Conservation (phyloP, 1,139 yeast species). For the Nadsonia starkeyi-henricii region DNA sequence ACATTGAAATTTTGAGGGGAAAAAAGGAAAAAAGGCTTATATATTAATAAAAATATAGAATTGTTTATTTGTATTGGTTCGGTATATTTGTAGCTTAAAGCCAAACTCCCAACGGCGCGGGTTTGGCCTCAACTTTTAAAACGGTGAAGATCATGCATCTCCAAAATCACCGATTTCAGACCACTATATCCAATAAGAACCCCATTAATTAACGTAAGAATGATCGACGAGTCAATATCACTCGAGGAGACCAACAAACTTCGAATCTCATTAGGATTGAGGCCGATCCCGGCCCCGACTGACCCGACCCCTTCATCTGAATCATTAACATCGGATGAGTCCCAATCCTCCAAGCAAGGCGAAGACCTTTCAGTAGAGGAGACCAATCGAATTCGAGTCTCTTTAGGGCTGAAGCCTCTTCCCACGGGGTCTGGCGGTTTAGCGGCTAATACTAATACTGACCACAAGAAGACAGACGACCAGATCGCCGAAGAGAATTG, state of each 20-base stretch:
- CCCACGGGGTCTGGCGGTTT: slow-evolving; percentile 10
- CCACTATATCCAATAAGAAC: too few species aligned
- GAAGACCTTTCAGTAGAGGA: slow-evolving; percentile 20
- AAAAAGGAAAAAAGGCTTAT: too few species aligned
- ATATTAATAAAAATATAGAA: too few species aligned
- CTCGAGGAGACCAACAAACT: slow-evolving; percentile 26
- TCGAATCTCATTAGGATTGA: slow-evolving; percentile 23
- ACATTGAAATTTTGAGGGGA: slow-evolving; percentile 3
- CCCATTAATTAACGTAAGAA: too few species aligned
- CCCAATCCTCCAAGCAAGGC: slow-evolving; percentile 6
- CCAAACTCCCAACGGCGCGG: too few species aligned
- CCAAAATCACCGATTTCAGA: too few species aligned
- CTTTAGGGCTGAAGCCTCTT: slow-evolving; percentile 25
- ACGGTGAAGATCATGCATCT: too few species aligned
- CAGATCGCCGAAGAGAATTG: slow-evolving; percentile 22
- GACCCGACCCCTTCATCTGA: background rate
- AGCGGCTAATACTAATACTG: slow-evolving; percentile 13
- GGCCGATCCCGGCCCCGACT: slow-evolving; percentile 20
- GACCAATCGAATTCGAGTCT: slow-evolving; percentile 22
- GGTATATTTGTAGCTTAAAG: too few species aligned
- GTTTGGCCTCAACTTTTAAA: too few species aligned
- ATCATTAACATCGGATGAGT: background rate
- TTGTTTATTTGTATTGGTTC: too few species aligned
- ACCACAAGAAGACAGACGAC: slow-evolving; percentile 12
- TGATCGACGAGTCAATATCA: slow-evolving; percentile 12